Evolutionary conservation across 805 yeast genomes (phyloP), one percentile per base, ranked within the genome.

Genomic region (Barnettozyma californica): DNA sequence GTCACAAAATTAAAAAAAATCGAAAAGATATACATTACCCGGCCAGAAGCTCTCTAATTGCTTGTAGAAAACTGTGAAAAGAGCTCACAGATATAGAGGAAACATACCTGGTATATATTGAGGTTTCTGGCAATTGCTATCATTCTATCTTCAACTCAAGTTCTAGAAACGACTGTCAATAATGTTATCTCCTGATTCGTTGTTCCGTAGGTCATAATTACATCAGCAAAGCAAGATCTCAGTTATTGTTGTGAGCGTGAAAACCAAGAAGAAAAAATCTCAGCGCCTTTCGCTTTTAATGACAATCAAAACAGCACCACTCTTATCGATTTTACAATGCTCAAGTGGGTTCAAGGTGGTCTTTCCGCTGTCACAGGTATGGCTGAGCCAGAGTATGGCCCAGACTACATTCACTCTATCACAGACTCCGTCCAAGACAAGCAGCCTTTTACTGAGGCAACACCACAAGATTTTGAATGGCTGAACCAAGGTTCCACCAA

Each of bases 331-430:
- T 35, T 21, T 40, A 52, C 41, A 36, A 84, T 84, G 91, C 70
- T 84, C 46, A 84, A 81, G 78, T 85, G 90, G 90, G 85, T 85
- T 51, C 91, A 85, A 71, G 84, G 89, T 53, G 78, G 90, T 56
- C 74, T 87, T 46, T 87, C 97, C n/a, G 94, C 95, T 6, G 94
- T 90, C 41, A 92, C 97, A 6, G 99, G 99, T 47, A 80, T 95
- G 11, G 97, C 96, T 2, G 99, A 94, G 67, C 99, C 99, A 23
- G 96, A 86, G 63, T 94, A 94, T 61, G 99, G 99, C 46, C 77
- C 84, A 37, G 96, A 85, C 44, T 95, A 95, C 37, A 87, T 94
- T 56, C 92, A 85, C 61, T 79, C 97, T n/a, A 81, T 91, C 49
- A 78, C 86, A 38, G 78, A 78, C 34, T 65, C 80, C 41, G 80